phyloP scores from a whole-genome alignment of 805 yeast genomes.

The Candida tammaniensis region DNA sequence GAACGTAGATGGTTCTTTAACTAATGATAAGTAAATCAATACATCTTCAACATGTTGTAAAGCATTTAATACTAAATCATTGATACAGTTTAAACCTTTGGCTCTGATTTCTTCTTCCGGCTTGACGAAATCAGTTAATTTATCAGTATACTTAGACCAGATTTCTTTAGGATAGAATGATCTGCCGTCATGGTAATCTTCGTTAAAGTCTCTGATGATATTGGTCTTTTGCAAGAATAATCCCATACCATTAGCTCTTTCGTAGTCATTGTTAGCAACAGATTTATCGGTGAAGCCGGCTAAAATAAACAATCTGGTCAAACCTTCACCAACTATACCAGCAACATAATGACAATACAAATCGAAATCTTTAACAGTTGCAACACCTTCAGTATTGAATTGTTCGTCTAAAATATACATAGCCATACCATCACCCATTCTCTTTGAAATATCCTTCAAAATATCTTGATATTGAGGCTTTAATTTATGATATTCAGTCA shows the following conservation, averaged over 20 bases:
- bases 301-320: conserved; percentile 74
- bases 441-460: conserved; percentile 68
- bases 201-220: conserved; percentile 91
- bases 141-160: conserved; percentile 78
- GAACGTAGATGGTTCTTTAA: conserved; percentile 79
- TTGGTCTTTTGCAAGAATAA: conserved; percentile 92
- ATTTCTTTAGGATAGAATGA: conserved; percentile 95
- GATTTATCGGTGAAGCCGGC: conserved; percentile 64
- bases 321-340: conserved; percentile 95
- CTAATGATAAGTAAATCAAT: conserved; percentile 67
- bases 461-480: conserved; percentile 75
- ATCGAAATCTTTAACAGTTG: conserved; percentile 78
- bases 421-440: conserved; percentile 99
- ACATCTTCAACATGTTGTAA: conserved; percentile 75
- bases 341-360: conserved; percentile 96
- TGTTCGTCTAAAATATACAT: conserved; percentile 77
- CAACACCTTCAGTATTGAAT: conserved; percentile 76
- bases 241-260: conserved; percentile 84
- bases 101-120: conserved; percentile 40
- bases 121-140: conserved; percentile 53
- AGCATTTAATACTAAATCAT: conserved; percentile 77
- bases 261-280: conserved; percentile 49
- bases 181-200: conserved; percentile 87
- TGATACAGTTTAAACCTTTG: conserved; percentile 71
- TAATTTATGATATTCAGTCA: conserved; percentile 69